Conservation (phyloP, 352 stramenopile species). For the Phytophthora foliorum region DNA sequence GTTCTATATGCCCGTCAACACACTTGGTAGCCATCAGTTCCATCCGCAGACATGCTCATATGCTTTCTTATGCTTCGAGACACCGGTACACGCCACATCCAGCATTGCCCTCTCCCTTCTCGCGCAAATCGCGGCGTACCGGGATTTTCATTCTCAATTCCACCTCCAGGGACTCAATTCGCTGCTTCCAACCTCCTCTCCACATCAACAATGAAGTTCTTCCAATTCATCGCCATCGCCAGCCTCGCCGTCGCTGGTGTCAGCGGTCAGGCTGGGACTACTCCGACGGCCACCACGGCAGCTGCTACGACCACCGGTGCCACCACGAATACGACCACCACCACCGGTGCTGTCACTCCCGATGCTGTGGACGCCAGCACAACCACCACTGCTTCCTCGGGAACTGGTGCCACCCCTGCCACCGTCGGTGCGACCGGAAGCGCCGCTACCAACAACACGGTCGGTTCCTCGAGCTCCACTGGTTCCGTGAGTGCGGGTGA, state of each 20-base stretch:
- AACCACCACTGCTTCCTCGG: conserved; percentile 3
- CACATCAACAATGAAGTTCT: conserved; percentile 39
- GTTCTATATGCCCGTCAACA: too few relatives aligned
- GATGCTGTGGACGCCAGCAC: background rate
- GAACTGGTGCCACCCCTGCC: background rate
- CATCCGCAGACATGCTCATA: too few relatives aligned
- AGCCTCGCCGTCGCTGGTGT: conserved; percentile 31
- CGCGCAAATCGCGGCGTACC: background rate
- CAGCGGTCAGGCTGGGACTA: conserved; percentile 21
- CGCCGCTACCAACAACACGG: background rate
- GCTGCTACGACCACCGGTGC: conserved; percentile 1
- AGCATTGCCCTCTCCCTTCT: conserved; percentile 12
- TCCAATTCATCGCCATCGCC: conserved; percentile 38
- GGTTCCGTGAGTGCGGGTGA: background rate
- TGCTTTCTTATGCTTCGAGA: too few relatives aligned
- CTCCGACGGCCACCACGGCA: background rate
- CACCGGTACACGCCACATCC: too few relatives aligned
- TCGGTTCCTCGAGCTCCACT: conserved; percentile 13
- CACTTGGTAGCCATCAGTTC: too few relatives aligned
- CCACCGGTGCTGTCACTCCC: conserved; percentile 9
- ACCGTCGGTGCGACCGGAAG: conserved; percentile 5
- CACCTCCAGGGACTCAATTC: conserved; percentile 25
- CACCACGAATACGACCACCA: background rate
- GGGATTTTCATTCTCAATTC: conserved; percentile 22
- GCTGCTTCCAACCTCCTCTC: background rate